Percentiles rank a stretch among this genome's conserved stretches.
Conservation (phyloP, 306 rosid genomes). For the Trifolium subterraneum region DNA sequence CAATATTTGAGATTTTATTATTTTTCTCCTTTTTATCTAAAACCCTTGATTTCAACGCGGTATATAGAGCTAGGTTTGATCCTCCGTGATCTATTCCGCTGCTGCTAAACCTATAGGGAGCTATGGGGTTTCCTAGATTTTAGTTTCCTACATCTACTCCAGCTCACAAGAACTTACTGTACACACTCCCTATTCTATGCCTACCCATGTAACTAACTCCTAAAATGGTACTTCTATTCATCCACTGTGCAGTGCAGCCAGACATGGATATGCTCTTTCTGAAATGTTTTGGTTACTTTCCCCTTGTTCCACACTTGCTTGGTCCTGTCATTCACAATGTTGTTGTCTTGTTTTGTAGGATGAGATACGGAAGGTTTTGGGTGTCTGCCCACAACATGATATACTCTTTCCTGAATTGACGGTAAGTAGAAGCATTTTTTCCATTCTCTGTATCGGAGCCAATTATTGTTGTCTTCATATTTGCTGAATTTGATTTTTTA, state of each 20-base stretch:
- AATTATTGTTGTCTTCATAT: constrained; percentile 26
- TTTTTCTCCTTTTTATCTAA: neutral
- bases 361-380: constrained; percentile 92
- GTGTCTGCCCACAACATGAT: constrained; percentile 96
- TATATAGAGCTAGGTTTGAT: neutral
- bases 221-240: neutral
- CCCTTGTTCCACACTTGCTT: constrained; percentile 25
- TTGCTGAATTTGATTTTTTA: constrained; percentile 36
- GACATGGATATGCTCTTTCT: constrained; percentile 5
- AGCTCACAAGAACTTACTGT: neutral
- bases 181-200: neutral
- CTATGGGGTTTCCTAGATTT: neutral
- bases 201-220: neutral
- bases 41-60: neutral
- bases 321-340: constrained; percentile 35
- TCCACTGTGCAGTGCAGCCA: neutral
- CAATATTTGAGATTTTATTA: too few species aligned
- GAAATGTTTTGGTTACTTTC: neutral
- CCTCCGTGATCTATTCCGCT: neutral
- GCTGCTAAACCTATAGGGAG: too few species aligned
- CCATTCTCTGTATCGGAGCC: constrained; percentile 27
- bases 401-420: constrained; percentile 92
- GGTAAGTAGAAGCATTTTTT: constrained; percentile 57
- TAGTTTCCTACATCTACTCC: neutral
- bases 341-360: constrained; percentile 61